Base-by-base conservation (phyloP, 202 grass and related monocot species). In the Panicum hallii region DNA sequence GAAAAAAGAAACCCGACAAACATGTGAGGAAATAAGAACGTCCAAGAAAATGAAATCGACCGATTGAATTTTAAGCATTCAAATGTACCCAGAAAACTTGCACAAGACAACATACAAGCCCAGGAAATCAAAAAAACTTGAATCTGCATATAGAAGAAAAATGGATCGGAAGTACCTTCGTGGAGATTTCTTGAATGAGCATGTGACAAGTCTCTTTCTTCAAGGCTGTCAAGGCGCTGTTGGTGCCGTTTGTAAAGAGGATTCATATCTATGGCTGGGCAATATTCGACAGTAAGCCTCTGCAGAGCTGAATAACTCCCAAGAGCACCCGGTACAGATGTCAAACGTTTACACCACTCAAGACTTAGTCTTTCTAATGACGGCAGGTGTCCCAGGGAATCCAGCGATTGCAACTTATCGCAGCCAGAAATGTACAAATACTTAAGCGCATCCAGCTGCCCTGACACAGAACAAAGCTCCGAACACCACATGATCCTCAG, bases 391-490 rank as follows among this genome's bases (percentile, higher is more conserved):
- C 77, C 77, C 10, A 66, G 17, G 44, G 77, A 79, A 64, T 79
- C 58, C 9, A 78, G 58, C 2, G 26, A 64, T 4, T 36, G 23
- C 58, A 79, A 64, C 15, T 49, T n/a, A 32, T 45, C 4, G 76
- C 44, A 79, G 9, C 0, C 9, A 38, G 0, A 0, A 19, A 79
- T 65, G 5, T 1, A 0, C 62, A 79, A 65, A 38, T 0, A 0
- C 4, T 20, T 0, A 15, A 79, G 26, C 11, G 16, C 16, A 49
- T 64, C 58, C 26, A 65, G 42, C 26, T 65, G 43, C 5, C 60
- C 76, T 79, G 76, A 49, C 26, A 79, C 3, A 6, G 2, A 79
- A 65, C 26, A 49, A 11, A 79, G 60, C 0, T 73, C 19, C 15
- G 5, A 6, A 20, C 26, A 73, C 11, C 0, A 7, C 0, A 0